Percentiles rank a stretch among this genome's conserved stretches.
These are phyloP conservation scores for Glaciozyma martinii DNA, from an alignment of 768 basidiomycete species.

Conservation along the genomic window DNA sequence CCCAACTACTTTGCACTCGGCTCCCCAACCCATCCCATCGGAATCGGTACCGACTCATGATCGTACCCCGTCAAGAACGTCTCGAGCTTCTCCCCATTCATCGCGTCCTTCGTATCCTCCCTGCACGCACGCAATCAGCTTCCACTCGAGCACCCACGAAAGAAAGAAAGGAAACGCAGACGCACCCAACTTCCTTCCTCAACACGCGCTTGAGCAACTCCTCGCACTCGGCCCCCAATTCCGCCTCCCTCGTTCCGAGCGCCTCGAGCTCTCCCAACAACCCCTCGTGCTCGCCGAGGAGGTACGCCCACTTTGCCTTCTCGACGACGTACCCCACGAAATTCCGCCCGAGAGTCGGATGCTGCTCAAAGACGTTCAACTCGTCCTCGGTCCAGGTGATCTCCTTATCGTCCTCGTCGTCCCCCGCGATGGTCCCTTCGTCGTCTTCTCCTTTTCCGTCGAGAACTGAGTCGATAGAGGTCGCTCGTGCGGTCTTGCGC, in stretches of 20 bases:
- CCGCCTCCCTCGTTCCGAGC: constrained; percentile 46
- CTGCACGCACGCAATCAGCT: not conserved
- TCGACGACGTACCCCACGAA: constrained; percentile 57
- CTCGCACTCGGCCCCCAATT: constrained; percentile 36
- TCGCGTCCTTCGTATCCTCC: not conserved
- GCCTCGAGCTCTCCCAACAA: constrained; percentile 58
- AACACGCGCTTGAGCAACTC: constrained; percentile 46
- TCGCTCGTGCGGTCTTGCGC: not conserved
- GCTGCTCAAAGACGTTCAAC: constrained; percentile 2
- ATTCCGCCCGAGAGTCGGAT: constrained; percentile 23
- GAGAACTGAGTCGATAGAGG: constrained; percentile 17
- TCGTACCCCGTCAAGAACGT: constrained; percentile 14
- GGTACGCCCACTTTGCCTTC: constrained; percentile 70
- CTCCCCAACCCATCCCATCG: not conserved
- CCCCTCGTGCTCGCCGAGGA: constrained; percentile 56
- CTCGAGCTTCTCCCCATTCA: not conserved
- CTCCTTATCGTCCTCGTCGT: constrained; percentile 3
- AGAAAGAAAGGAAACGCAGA: not conserved
- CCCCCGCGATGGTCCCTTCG: not conserved
- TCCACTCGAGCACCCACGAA: no score
- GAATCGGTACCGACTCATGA: constrained; percentile 6
- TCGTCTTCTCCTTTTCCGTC: constrained; percentile 3
- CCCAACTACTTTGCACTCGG: no score
- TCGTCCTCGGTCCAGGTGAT: constrained; percentile 21
- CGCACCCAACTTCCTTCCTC: constrained; percentile 29